phyloP scores from a whole-genome alignment of 768 basidiomycete species.

The Tremella fuciformis region DNA sequence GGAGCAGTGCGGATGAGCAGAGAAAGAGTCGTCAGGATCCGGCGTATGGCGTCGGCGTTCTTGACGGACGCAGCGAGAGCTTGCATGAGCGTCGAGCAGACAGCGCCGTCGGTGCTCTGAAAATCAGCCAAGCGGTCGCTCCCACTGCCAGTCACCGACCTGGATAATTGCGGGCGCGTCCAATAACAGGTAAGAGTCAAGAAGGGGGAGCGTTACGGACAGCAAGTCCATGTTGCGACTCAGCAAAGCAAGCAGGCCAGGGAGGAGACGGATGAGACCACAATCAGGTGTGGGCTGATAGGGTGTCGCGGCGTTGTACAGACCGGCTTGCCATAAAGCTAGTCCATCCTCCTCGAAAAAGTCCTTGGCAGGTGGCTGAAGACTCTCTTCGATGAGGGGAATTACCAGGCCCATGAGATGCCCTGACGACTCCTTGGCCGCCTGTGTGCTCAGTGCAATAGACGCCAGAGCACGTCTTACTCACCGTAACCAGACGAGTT shows the following conservation, averaged over 20 bases:
- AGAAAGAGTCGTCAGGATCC: conserved; percentile 34
- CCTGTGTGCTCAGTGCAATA: conserved; percentile 21
- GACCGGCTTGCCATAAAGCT: conserved; percentile 44
- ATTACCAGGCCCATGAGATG: conserved; percentile 46
- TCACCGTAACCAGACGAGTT: conserved; percentile 41
- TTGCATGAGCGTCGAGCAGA: conserved; percentile 26
- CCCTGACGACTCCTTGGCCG: conserved; percentile 41
- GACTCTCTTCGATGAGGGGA: conserved; percentile 50
- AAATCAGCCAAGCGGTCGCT: not conserved
- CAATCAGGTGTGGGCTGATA: conserved; percentile 35
- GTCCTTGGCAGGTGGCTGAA: conserved; percentile 47
- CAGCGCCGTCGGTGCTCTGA: conserved; percentile 24
- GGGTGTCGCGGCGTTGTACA: conserved; percentile 42
- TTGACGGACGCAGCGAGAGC: conserved; percentile 28
- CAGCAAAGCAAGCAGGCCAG: conserved; percentile 39
- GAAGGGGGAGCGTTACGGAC: conserved; percentile 27
- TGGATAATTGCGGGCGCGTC: conserved; percentile 39
- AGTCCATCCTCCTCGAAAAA: conserved; percentile 51
- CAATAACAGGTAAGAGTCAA: conserved; percentile 48
- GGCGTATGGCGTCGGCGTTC: conserved; percentile 30
- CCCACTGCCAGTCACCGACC: conserved; percentile 17
- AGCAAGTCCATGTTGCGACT: conserved; percentile 45
- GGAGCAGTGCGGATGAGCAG: conserved; percentile 36
- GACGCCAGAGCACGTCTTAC: conserved; percentile 2
- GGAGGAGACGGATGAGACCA: conserved; percentile 41